Evolutionary conservation across 805 yeast species (phyloP).

Genomic region (Candida dajiaensis): DNA sequence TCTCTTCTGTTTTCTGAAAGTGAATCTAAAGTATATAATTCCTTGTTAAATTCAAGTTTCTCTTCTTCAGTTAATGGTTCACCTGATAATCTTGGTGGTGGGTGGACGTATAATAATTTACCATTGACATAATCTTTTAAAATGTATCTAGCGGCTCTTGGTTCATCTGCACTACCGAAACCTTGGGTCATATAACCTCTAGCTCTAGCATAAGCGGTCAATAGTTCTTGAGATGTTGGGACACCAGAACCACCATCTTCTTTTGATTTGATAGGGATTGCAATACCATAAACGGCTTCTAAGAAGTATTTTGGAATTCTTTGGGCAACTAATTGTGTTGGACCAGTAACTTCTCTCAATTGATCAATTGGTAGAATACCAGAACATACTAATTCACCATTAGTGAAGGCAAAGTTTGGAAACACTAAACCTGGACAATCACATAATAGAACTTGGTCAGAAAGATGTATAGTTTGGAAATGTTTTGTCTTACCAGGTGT

Average conservation of each 20-base stretch:
- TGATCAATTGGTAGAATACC: constrained; percentile 99
- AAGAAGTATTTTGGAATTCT: constrained; percentile 83
- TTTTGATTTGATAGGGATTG: constrained; percentile 63
- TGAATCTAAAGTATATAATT: constrained; percentile 57
- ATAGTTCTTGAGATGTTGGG: constrained; percentile 84
- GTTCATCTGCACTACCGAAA: constrained; percentile 94
- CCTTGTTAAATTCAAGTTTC: constrained; percentile 62
- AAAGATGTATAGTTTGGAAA: constrained; percentile 88
- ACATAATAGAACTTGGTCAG: constrained; percentile 80
- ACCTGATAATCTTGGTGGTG: constrained; percentile 64
- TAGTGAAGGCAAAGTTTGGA: constrained; percentile 95
- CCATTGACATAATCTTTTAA: constrained; percentile 95
- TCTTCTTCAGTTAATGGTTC: constrained; percentile 46
- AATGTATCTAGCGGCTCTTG: constrained; percentile 87
- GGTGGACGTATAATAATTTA: constrained; percentile 73
- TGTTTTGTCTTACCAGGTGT: constrained; percentile 99
- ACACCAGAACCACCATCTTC: constrained; percentile 88
- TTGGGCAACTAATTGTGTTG: constrained; percentile 76
- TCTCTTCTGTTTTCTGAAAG: constrained; percentile 69
- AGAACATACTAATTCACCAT: constrained; percentile 93
- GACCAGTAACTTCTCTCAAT: constrained; percentile 86
- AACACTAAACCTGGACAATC: constrained; percentile 99
- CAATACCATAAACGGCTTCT: constrained; percentile 92
- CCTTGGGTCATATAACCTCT: constrained; percentile 98
- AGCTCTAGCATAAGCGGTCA: constrained; percentile 91